Evolutionary conservation across 1,284 basidiomycete species (phyloP), one percentile per base, ranked within the genome.

Genomic region (Ceratobasidium sp.): DNA sequence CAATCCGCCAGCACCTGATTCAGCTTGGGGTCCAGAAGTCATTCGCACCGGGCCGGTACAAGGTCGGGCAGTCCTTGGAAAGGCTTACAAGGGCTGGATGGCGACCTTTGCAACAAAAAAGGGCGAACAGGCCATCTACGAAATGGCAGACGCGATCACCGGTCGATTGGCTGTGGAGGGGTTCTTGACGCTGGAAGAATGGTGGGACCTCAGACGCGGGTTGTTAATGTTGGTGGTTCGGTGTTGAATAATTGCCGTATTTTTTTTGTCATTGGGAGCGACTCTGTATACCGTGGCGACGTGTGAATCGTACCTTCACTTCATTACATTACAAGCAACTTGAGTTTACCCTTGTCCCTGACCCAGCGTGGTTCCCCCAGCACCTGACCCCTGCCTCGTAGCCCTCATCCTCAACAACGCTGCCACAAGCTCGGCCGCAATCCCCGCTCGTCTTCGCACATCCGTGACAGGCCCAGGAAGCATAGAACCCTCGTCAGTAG

Each of bases 151-250:
- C 20, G 35, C 34, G 31, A 38, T 65, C 15, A 34, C 35, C 4
- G 60, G 60, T 8, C 22, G 60, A n/a, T 35, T 65, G 15, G 47
- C 49, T 3, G 38, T 65, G 15, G 60, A 65, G 27, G 60, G 60
- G 20, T 65, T 65, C 31, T n/a, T 65, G 47, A 34, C 42, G 35
- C 31, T 65, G 1, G 60, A 65, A 50, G 60, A 65, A 25, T 65
- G 60, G 60, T 65, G 60, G 60, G 60, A 65, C 22, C n/a, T 53
- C 3, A 65, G 35, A 27, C 47, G 60, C 13, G 49, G 60, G 2
- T 29, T 65, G 22, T 53, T 47, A 13, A 52, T 50, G 49, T 53
- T 50, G 12, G 50, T 45, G 20, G 42, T 62, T 35, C 43, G 58
- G 15, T 40, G 55, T 43, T 58, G 45, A 58, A 32, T 12, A 22